Evolutionary conservation across 495 filamentous ascomycete species (phyloP).

Genomic region (Penicillium herquei): DNA sequence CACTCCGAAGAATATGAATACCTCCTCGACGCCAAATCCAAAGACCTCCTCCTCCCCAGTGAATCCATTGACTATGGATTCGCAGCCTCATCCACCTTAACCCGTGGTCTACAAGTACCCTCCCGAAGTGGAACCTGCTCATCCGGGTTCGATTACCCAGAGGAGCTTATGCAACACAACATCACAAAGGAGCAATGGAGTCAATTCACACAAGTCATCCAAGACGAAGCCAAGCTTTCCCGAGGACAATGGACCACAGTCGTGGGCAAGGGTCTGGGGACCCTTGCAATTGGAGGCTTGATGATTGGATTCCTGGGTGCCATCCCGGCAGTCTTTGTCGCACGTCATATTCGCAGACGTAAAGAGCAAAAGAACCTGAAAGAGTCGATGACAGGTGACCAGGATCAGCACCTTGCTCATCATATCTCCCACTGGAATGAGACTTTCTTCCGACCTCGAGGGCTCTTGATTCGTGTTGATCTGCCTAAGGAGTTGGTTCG

Average conservation of each 20-base stretch:
- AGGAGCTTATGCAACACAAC: slow-evolving; percentile 18
- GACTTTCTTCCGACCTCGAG: slow-evolving; percentile 28
- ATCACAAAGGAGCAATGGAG: slow-evolving; percentile 28
- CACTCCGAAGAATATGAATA: slow-evolving; percentile 2
- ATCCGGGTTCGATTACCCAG: slow-evolving; percentile 37
- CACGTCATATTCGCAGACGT: slow-evolving; percentile 12
- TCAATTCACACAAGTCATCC: slow-evolving; percentile 30
- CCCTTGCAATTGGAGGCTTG: slow-evolving; percentile 31
- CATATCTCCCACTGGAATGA: slow-evolving; percentile 37
- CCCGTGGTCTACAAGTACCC: slow-evolving; percentile 34
- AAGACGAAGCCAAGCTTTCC: slow-evolving; percentile 31
- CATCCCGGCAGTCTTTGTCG: slow-evolving; percentile 29
- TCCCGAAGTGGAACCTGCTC: slow-evolving; percentile 23
- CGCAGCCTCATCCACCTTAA: slow-evolving; percentile 18
- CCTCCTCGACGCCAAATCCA: slow-evolving; percentile 5
- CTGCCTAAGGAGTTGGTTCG: slow-evolving; percentile 30
- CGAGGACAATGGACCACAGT: slow-evolving; percentile 33
- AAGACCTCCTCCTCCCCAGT: slow-evolving; percentile 5
- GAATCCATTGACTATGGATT: slow-evolving; percentile 20
- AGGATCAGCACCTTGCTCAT: slow-evolving; percentile 13
- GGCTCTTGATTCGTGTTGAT: slow-evolving; percentile 38
- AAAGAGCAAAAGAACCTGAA: slow-evolving; percentile 33
- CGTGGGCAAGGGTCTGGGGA: slow-evolving; percentile 33
- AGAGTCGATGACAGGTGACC: slow-evolving; percentile 12
- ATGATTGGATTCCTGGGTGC: slow-evolving; percentile 35